Conservation (phyloP, 805 yeast species). For the Alloascoidea africana region DNA sequence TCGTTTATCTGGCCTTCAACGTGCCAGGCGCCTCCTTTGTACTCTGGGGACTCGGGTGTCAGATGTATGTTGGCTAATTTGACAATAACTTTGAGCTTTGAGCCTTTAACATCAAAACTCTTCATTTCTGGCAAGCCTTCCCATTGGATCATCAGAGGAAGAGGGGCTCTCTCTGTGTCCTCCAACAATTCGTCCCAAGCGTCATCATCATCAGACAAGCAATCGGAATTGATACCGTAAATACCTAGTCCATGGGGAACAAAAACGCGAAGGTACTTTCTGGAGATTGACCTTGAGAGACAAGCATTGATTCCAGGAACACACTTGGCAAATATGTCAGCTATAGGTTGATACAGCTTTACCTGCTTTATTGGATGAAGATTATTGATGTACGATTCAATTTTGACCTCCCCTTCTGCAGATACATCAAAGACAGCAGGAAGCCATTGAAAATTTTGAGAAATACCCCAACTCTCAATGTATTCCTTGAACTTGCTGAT, state of each 20-base stretch:
- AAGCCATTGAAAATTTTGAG: conserved; percentile 23
- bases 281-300: conserved; percentile 10
- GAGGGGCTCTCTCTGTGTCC: neutral
- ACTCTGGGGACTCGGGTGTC: conserved; percentile 24
- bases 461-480: conserved; percentile 5
- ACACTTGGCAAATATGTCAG: conserved; percentile 15
- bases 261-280: neutral
- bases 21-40: conserved; percentile 28
- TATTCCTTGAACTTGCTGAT: neutral
- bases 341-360: conserved; percentile 19
- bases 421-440: conserved; percentile 16
- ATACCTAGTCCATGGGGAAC: neutral
- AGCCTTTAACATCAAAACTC: conserved; percentile 4
- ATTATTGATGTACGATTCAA: conserved; percentile 25
- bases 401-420: conserved; percentile 9
- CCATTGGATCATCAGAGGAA: neutral
- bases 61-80: conserved; percentile 25
- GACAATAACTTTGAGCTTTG: conserved; percentile 21
- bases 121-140: neutral
- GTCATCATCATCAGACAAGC: neutral
- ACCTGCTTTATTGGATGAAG: conserved; percentile 19
- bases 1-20: conserved; percentile 27
- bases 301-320: conserved; percentile 20
- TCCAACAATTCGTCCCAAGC: conserved; percentile 5
- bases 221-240: neutral